A percentile compares a stretch with the other conserved stretches of the same genome.
Conservation (phyloP, 129 eudicot species). For the Lactuca sativa region DNA sequence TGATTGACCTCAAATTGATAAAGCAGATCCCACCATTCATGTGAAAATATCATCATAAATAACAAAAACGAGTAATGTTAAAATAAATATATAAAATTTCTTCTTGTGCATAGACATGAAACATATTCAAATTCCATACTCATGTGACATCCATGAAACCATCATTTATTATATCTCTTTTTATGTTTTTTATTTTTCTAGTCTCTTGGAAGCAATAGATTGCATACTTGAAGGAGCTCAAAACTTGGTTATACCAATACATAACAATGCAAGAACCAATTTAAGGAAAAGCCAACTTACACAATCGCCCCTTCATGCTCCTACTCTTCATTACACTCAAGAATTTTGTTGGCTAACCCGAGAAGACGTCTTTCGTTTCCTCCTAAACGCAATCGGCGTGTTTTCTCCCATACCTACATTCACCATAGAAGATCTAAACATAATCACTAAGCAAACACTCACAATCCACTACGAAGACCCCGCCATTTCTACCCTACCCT, state of each 20-base stretch:
- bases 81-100: too few species aligned
- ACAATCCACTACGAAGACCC: slow-evolving; percentile 58
- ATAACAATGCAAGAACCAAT: slow-evolving; percentile 29
- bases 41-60: background rate
- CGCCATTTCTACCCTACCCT: slow-evolving; percentile 45
- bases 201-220: slow-evolving; percentile 77
- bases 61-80: too few species aligned
- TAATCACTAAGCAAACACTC: slow-evolving; percentile 52
- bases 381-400: slow-evolving; percentile 65
- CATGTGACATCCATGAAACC: background rate
- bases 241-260: slow-evolving; percentile 72
- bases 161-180: background rate
- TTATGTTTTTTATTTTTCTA: slow-evolving; percentile 25
- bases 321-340: slow-evolving; percentile 29
- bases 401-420: slow-evolving; percentile 70
- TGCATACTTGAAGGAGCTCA: slow-evolving; percentile 86
- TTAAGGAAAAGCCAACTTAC: slow-evolving; percentile 44
- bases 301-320: slow-evolving; percentile 26
- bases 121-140: too few species aligned
- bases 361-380: slow-evolving; percentile 83
- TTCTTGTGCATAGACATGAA: too few species aligned
- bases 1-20: background rate
- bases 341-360: slow-evolving; percentile 75
- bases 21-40: slow-evolving; percentile 5
- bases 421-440: slow-evolving; percentile 56